Base-by-base conservation (phyloP, 768 basidiomycete genomes). In the Coprinopsis marcescibilis region DNA sequence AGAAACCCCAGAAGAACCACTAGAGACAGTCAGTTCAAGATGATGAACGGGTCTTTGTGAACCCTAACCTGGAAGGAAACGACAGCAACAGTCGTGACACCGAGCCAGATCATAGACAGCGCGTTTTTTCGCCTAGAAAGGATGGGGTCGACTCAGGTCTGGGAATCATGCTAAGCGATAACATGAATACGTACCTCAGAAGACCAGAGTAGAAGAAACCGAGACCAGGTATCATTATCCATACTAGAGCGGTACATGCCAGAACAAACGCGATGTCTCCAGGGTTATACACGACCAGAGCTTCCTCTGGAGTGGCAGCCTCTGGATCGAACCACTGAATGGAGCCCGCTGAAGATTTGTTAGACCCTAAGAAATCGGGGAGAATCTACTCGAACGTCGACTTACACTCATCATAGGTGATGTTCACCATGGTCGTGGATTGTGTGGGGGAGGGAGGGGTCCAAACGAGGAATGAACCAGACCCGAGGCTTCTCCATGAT, bases 1-100 rank as follows among this genome's bases (percentile, higher is more conserved):
- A 93, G 68, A 77, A 97, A 2, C 94, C 94, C 94, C 94, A 96
- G 75, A 95, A 93, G 72, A 91, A 93, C 91, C 91, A 94, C 85
- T 92, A 52, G 13, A 50, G 50, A 25, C 6, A 30, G 19, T 3
- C 58, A 15, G 55, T 55, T 32, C n/a, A 35, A 24, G 4, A 6
- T 17, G 24, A 35, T 37, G 5, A 29, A 38, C 11, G 32, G 36
- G 26, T 14, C 20, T 12, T 32, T 23, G 20, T 21, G 40, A 20
- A 6, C 32, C 52, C 78, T 49, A 51, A 89, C 89, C 73, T 91
- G 85, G 69, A 92, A 91, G 3, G 83, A 83, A 25, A 91, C 87
- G 55, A 87, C 76, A 0, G 83, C 92, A 11, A 92, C 57, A 0
- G 79, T 77, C n/a, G n/a, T n/a, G n/a, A n/a, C n/a, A n/a, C n/a